phyloP scores from a whole-genome alignment of 1,284 basidiomycete genomes.

The Volvariella volvacea region DNA sequence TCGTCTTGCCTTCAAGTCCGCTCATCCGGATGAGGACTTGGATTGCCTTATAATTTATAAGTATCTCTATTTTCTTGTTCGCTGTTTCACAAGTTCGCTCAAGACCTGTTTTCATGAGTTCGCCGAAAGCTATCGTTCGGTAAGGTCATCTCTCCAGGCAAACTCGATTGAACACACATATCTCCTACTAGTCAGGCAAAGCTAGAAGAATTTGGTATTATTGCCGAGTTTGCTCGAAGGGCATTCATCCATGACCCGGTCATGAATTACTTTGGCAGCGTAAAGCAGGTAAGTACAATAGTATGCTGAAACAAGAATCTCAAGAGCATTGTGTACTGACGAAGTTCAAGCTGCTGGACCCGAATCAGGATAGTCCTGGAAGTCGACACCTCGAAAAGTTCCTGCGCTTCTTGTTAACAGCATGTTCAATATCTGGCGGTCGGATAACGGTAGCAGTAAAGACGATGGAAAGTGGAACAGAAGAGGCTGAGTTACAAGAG shows the following conservation, averaged over 20 bases:
- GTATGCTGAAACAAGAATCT: too few species aligned
- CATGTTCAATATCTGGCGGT: background rate
- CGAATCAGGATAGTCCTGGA: background rate
- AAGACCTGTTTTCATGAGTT: too few species aligned
- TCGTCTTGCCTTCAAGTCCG: too few species aligned
- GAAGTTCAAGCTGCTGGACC: background rate
- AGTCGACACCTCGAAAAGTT: background rate
- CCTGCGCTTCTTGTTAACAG: background rate
- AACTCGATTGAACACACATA: too few species aligned
- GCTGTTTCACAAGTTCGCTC: too few species aligned
- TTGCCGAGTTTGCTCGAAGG: background rate
- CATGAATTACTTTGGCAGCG: background rate
- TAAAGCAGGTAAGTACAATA: background rate
- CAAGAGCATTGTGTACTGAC: background rate
- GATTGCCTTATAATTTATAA: too few species aligned
- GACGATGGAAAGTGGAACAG: background rate
- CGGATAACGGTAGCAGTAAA: constrained; percentile 4
- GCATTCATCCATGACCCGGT: constrained; percentile 1
- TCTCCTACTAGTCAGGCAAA: background rate
- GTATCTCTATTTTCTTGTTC: too few species aligned
- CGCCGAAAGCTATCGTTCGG: too few species aligned
- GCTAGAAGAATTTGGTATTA: background rate
- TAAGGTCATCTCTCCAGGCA: too few species aligned
- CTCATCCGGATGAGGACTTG: too few species aligned
- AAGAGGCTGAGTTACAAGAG: background rate